Percentiles rank a stretch among this genome's conserved stretches.
phyloP scores from a whole-genome alignment of 139 green algal species.

The Pleodorina starrii region DNA sequence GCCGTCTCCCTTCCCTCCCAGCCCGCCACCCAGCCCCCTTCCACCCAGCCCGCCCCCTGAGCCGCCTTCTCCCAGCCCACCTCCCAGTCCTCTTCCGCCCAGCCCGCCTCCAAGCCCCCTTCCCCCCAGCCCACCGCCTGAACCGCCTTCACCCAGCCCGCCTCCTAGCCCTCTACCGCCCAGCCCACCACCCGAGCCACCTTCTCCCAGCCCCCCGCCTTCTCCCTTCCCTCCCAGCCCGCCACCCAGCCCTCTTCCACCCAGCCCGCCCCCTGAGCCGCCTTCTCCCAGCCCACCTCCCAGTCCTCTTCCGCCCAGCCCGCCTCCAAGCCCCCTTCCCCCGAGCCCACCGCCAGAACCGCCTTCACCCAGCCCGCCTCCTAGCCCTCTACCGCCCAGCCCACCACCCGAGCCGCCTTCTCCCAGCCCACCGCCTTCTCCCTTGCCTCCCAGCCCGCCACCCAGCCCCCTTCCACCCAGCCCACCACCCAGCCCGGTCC shows the following conservation, averaged over 20 bases:
- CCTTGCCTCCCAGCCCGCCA: background rate
- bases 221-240: background rate
- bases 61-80: background rate
- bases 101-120: background rate
- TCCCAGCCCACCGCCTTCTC: too few species aligned
- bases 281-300: background rate
- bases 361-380: background rate
- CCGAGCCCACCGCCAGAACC: background rate
- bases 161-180: background rate
- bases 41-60: background rate
- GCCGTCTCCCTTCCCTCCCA: background rate
- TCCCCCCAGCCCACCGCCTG: background rate
- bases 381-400: background rate
- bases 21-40: background rate
- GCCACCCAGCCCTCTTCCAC: background rate
- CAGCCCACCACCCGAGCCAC: too few species aligned
- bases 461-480: background rate
- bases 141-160: background rate
- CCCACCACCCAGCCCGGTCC: background rate
- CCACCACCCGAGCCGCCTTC: too few species aligned
- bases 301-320: background rate
- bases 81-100: background rate
- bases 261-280: background rate
- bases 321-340: background rate
- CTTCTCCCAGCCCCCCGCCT: background rate